Base-by-base conservation (phyloP, 2,329 filamentous ascomycete genomes). In the Pseudogymnoascus sp. region DNA sequence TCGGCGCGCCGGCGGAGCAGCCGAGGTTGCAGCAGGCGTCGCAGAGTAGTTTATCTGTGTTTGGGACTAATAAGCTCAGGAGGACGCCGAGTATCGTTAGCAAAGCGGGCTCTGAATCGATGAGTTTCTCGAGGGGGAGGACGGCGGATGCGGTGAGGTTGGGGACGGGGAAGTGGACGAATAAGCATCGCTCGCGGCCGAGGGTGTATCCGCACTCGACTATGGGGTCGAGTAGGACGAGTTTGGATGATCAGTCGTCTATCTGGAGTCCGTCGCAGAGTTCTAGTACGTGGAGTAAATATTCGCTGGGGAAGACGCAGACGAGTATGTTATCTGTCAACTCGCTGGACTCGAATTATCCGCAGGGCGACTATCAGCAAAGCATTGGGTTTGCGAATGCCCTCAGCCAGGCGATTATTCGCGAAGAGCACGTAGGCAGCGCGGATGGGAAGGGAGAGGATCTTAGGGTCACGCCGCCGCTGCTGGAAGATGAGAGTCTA, bases 371-470 rank as follows among this genome's bases (percentile, higher is more conserved):
- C 70, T 97, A 93, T 74, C 92, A 97, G 75, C 92, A 96, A 75
- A 95, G 92, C 0, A 96, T 99, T 72, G 94, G 94, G 0, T 99
- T 99, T 72, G 94, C 94, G 62, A 97, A 96, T 73, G 94, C 94
- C 3, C 81, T 99, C 10, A 96, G 92, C 70, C 93, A 97, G 73
- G 93, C 93, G 37, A 99, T 97, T 67, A 96, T 96, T 68, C 89
- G 94, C 4, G 93, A 97, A 70, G 91, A 95, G 70, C 82, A 83
- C 53, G 82, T 84, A 14, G 81, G 82, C 10, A 80, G 80, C 44
- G 77, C 66, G 76, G 74, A 66, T 5, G 70, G 69, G 28, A 65
- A 77, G 77, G 66, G 5, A 5, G 69, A 72, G 62, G 76, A 80
- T 65, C 64, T 71, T 63, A 63, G 72, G 21, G 74, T 84, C 76